Evolutionary conservation across 345 rosid species (phyloP).

Genomic region (Aquilaria sinensis): DNA sequence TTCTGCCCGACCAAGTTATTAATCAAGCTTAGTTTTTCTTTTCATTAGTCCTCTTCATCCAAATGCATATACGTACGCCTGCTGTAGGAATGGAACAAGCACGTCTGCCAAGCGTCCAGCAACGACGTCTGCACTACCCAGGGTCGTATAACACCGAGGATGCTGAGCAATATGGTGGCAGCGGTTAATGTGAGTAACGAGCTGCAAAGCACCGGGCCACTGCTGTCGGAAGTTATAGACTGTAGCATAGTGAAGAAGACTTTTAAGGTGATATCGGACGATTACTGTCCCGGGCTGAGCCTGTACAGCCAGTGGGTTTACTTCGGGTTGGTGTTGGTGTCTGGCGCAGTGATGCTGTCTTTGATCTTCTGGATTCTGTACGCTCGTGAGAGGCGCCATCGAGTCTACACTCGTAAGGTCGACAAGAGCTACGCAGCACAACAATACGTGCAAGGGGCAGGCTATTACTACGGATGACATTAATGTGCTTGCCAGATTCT

Average conservation of each 20-base stretch:
- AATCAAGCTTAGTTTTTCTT: no score
- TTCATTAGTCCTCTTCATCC: no score
- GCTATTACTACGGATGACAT: no score
- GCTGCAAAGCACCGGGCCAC: constrained; percentile 26
- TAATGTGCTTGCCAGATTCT: no score
- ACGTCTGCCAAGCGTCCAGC: constrained; percentile 42
- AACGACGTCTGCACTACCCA: constrained; percentile 29
- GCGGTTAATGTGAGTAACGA: constrained; percentile 43
- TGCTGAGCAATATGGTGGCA: constrained; percentile 26
- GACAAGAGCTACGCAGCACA: not conserved
- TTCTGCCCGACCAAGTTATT: no score
- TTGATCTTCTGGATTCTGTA: constrained; percentile 42
- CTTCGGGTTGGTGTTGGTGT: constrained; percentile 31
- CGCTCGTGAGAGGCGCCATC: constrained; percentile 37
- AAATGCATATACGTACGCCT: not conserved
- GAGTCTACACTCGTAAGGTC: constrained; percentile 20
- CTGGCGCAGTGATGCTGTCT: constrained; percentile 40
- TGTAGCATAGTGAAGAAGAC: constrained; percentile 36
- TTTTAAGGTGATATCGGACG: constrained; percentile 15
- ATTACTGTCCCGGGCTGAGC: constrained; percentile 29
- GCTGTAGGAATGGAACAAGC: constrained; percentile 45
- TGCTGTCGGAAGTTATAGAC: constrained; percentile 31
- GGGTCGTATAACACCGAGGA: constrained; percentile 35
- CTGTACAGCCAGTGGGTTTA: constrained; percentile 34
- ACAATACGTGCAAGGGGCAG: no score